Base-by-base conservation (phyloP, 2,329 filamentous ascomycete species). In the Penicillium sp. region DNA sequence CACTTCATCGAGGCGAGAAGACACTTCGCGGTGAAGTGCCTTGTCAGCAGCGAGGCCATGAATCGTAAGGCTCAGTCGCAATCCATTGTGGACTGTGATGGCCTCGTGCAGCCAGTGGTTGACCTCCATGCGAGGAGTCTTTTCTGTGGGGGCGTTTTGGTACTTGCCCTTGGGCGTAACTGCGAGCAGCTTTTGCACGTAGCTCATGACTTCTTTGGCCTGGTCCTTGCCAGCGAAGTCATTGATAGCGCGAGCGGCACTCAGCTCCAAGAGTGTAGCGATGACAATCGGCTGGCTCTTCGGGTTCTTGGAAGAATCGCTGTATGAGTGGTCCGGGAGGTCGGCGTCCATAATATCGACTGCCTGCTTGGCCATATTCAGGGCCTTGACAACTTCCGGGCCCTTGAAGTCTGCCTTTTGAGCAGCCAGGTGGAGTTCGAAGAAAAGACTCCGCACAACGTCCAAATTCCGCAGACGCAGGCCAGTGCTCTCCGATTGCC, bases 191-290 rank as follows among this genome's bases (percentile, higher is more conserved):
- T 69, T 71, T 46, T 63, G 57, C 11, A 69, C 70, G 55, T 77
- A 78, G 33, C 63, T 63, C 22, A 60, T 58, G 25, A 79, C 76
- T 27, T 71, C 65, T 4, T 66, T 67, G 22, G 65, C 64, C n/a
- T 63, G 56, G 56, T 79, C 76, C 31, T 70, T 69, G 2, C 71
- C 70, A 4, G 57, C 68, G 18, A 62, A 56, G 30, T 73, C 56
- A 25, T 69, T 66, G n/a, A 72, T 33, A 3, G 74, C 71, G 35
- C 68, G 65, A n/a, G 74, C 70, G 24, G 77, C 74, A 54, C 70
- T 70, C 14, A 81, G 63, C 46, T 79, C 72, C 7, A 80, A 63
- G n/a, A 78, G 53, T 1, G 72, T 62, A 16, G 69, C 76, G 43
- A 76, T 66, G 16, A 78, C 69, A 22, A 72, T 68, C 1, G 75